Evolutionary conservation across 1,139 yeast species (phyloP).

Genomic region (Protomyces inouyei): DNA sequence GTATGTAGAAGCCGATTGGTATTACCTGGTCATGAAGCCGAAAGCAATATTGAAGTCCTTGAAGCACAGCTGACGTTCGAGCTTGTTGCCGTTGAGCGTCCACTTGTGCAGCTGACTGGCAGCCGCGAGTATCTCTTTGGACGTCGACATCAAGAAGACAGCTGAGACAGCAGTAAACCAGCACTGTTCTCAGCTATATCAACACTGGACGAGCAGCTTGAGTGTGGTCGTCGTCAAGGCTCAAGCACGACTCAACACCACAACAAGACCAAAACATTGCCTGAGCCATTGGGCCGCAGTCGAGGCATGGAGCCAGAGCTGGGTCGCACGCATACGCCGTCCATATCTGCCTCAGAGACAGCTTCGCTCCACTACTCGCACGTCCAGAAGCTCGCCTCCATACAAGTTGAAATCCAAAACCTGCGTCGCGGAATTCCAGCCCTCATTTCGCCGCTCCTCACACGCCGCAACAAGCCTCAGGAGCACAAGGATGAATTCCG

Average conservation of each 20-base stretch:
- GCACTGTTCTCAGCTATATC: too few relatives aligned
- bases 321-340: background rate
- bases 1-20: background rate
- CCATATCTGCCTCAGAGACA: background rate
- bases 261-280: too few relatives aligned
- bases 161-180: too few relatives aligned
- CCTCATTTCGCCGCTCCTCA: conserved; percentile 16
- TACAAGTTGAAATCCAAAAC: conserved; percentile 10
- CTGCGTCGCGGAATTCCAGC: conserved; percentile 19
- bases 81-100: background rate
- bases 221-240: too few relatives aligned
- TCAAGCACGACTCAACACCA: too few relatives aligned
- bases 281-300: background rate
- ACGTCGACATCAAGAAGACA: background rate
- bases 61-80: background rate
- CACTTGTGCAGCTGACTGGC: background rate
- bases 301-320: background rate
- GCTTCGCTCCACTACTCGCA: conserved; percentile 16
- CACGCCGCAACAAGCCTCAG: background rate
- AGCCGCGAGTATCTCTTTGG: background rate
- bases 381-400: conserved; percentile 7
- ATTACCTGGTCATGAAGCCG: background rate
- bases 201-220: too few relatives aligned
- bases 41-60: background rate
- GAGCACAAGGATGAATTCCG: conserved; percentile 11